Evolutionary conservation across 1,284 basidiomycete genomes (phyloP).

Genomic region (Phellinidium pouzarii): DNA sequence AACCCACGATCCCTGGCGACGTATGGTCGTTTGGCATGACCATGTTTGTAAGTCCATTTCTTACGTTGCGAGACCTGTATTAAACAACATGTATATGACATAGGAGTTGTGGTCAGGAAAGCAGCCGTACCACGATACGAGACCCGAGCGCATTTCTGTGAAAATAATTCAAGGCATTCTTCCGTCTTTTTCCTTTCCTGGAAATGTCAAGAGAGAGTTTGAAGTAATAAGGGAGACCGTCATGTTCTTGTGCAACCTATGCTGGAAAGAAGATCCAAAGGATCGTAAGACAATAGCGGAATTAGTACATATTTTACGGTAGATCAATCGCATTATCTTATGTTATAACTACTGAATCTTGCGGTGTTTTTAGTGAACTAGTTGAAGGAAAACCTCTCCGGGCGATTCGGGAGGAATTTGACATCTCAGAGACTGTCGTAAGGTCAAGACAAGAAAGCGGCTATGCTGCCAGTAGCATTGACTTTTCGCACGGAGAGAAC

Average conservation of each 20-base stretch:
- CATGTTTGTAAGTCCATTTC: background rate
- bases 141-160: background rate
- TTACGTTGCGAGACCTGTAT: background rate
- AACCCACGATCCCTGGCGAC: conserved; percentile 7
- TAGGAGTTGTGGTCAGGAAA: background rate
- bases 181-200: background rate
- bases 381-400: background rate
- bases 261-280: conserved; percentile 6
- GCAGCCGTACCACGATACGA: background rate
- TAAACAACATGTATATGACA: background rate
- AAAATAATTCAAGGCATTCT: background rate
- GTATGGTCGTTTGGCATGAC: conserved; percentile 8
- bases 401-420: no score
- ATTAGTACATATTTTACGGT: background rate
- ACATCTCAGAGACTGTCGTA: no score
- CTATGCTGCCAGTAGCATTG: no score
- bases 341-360: background rate
- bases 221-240: background rate
- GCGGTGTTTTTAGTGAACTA: background rate
- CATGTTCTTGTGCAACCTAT: background rate
- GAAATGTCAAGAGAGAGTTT: background rate
- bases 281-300: background rate
- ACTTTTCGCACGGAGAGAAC: no score
- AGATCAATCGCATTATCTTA: background rate
- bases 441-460: no score